Evolutionary conservation across 148 eudicot species (phyloP).

Genomic region (Spergularia bocconei): DNA sequence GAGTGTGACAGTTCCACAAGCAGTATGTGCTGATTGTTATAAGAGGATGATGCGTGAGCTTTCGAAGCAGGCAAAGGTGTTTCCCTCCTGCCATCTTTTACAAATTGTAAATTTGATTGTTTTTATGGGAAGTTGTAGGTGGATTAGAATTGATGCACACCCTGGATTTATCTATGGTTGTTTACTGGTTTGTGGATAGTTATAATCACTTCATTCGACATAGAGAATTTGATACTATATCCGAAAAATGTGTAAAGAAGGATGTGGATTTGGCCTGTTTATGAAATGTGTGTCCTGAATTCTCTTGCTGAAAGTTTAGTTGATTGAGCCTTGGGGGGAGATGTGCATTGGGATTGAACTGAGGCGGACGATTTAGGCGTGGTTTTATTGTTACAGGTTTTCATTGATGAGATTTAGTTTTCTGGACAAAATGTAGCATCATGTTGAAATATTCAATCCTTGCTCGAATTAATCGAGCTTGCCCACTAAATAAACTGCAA

Average conservation of each 20-base stretch:
- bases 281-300: too few species aligned
- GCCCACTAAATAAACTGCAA: too few species aligned
- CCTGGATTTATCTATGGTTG: neutral
- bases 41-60: conserved; percentile 59
- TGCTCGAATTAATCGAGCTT: too few species aligned
- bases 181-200: neutral
- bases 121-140: neutral
- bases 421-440: neutral
- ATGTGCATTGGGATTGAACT: neutral
- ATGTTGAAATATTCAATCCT: too few species aligned
- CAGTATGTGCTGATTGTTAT: conserved; percentile 84
- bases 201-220: neutral
- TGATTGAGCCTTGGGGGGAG: neutral
- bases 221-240: neutral
- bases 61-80: conserved; percentile 74
- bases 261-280: neutral
- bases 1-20: conserved; percentile 81
- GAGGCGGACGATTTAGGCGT: neutral
- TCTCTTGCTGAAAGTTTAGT: neutral
- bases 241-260: neutral
- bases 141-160: neutral
- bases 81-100: conserved; percentile 11
- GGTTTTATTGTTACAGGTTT: neutral
- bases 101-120: neutral
- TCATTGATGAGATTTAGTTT: neutral